These are phyloP conservation scores for Trypanosoma brucei DNA, from an alignment of 208 protist species.

Conservation along the genomic window DNA sequence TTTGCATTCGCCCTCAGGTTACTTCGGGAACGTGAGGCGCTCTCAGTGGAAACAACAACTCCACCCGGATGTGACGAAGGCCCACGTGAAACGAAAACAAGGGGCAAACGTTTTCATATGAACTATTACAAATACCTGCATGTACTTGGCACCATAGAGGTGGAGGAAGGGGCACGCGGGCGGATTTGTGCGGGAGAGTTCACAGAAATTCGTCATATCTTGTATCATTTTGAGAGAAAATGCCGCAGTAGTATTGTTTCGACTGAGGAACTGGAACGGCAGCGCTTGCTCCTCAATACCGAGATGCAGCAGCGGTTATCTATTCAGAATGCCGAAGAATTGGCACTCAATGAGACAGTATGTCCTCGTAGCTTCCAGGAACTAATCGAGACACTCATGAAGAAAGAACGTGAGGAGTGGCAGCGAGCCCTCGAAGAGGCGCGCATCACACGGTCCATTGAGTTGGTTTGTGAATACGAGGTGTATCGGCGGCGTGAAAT, in stretches of 20 bases:
- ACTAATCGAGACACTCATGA: not conserved
- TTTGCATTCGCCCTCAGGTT: slow-evolving; percentile 21
- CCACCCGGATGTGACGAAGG: not conserved
- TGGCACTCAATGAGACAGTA: not conserved
- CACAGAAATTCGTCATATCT: slow-evolving; percentile 4
- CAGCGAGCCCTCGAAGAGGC: not conserved
- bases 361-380: not conserved
- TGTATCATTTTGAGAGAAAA: slow-evolving; percentile 6
- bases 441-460: not conserved
- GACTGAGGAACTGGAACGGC: not conserved
- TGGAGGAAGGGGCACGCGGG: slow-evolving; percentile 4
- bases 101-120: not conserved
- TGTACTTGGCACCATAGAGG: not conserved
- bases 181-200: not conserved
- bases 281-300: not conserved
- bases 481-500: slow-evolving; percentile 7
- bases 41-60: not conserved
- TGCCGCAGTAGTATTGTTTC: not conserved
- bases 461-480: slow-evolving; percentile 6
- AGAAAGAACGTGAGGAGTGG: not conserved
- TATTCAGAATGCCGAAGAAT: not conserved
- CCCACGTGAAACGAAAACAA: not conserved
- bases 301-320: slow-evolving; percentile 2
- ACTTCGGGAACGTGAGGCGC: not conserved
- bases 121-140: slow-evolving; percentile 16